Evolutionary conservation across 805 yeast species (phyloP).

Genomic region (Metschnikowia arizonensis): DNA sequence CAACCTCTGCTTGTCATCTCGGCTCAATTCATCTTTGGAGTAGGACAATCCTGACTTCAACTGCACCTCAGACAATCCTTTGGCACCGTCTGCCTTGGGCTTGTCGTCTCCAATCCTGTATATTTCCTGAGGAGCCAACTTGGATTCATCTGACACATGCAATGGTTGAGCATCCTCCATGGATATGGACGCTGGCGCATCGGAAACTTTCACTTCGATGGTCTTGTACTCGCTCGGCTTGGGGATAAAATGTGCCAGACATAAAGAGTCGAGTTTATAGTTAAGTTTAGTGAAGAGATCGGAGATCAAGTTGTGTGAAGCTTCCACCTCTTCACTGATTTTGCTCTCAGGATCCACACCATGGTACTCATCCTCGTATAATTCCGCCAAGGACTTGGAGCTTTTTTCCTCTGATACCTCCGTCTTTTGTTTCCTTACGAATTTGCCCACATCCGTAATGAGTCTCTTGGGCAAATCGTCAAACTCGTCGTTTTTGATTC

Average conservation of each 20-base stretch:
- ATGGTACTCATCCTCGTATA: slow-evolving; percentile 82
- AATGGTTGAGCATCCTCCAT: slow-evolving; percentile 98
- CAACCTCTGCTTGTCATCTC: slow-evolving; percentile 82
- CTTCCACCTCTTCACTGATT: slow-evolving; percentile 58
- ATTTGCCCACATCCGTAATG: slow-evolving; percentile 61
- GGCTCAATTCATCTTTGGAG: slow-evolving; percentile 73
- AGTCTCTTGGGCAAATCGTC: slow-evolving; percentile 80
- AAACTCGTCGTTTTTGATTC: slow-evolving; percentile 71
- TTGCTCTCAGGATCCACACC: slow-evolving; percentile 43
- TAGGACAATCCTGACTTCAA: slow-evolving; percentile 75
- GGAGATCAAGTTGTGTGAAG: slow-evolving; percentile 74
- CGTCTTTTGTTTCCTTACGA: slow-evolving; percentile 42
- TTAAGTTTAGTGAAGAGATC: slow-evolving; percentile 58
- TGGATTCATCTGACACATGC: slow-evolving; percentile 64
- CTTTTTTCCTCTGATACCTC: slow-evolving; percentile 84
- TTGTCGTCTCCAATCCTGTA: slow-evolving; percentile 51
- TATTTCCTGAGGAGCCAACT: slow-evolving; percentile 93
- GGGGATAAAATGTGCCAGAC: slow-evolving; percentile 94
- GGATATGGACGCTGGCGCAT: slow-evolving; percentile 64
- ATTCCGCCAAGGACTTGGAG: slow-evolving; percentile 80
- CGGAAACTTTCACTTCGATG: slow-evolving; percentile 68
- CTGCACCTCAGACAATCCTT: slow-evolving; percentile 51
- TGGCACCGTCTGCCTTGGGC: slow-evolving; percentile 26
- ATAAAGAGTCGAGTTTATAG: slow-evolving; percentile 77
- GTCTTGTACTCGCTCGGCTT: slow-evolving; percentile 73